phyloP scores from a whole-genome alignment of 2,329 filamentous ascomycete species.

The Hypoxylon sp. region DNA sequence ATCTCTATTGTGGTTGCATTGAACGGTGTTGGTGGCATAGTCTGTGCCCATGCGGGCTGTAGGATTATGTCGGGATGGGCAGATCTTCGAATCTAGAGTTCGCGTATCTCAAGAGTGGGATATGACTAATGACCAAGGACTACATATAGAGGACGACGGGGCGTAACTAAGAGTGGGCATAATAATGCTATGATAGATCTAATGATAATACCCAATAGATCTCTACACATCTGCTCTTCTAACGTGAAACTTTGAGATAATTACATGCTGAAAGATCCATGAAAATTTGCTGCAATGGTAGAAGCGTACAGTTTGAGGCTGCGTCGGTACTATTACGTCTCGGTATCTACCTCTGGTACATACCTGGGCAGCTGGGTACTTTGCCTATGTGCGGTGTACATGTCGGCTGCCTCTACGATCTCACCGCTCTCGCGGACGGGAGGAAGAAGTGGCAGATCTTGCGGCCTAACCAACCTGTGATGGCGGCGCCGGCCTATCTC shows the following conservation, averaged over 20 bases:
- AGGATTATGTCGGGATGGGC: constrained; percentile 5
- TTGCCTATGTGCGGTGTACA: no score
- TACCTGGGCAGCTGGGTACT: neutral
- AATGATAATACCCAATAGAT: constrained; percentile 32
- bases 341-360: neutral
- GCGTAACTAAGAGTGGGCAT: constrained; percentile 18
- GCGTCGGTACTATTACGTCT: neutral
- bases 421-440: neutral
- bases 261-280: no score
- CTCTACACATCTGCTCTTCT: no score
- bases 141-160: constrained; percentile 25
- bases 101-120: constrained; percentile 13
- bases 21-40: constrained; percentile 1
- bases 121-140: constrained; percentile 28
- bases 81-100: constrained; percentile 12
- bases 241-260: no score
- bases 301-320: no score
- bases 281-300: no score
- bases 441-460: neutral
- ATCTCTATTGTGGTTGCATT: neutral
- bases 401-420: neutral
- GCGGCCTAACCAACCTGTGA: neutral
- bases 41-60: neutral
- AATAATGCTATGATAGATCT: constrained; percentile 33
- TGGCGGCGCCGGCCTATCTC: neutral